phyloP scores from a whole-genome alignment of 495 filamentous ascomycete species.

The Penicillium silybi region DNA sequence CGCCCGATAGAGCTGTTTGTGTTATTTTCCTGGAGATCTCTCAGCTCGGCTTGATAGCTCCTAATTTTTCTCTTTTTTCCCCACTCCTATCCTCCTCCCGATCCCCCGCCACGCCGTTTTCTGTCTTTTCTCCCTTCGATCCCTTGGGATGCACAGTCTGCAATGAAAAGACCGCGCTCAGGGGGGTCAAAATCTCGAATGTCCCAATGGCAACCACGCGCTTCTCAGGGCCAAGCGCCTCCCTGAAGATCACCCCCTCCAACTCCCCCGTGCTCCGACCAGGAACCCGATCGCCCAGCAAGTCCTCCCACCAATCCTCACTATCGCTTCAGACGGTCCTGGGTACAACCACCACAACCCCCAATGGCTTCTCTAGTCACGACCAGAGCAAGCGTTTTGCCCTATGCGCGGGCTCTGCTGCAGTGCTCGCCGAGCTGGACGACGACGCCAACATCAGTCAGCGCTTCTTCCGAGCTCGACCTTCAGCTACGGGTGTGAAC shows the following conservation, averaged over 20 bases:
- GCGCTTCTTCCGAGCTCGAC: constrained; percentile 85
- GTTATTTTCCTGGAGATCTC: background rate
- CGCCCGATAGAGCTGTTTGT: background rate
- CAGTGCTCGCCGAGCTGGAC: constrained; percentile 79
- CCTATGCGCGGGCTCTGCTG: constrained; percentile 89
- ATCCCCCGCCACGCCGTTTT: constrained; percentile 1
- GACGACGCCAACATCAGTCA: constrained; percentile 68
- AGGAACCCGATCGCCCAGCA: constrained; percentile 59
- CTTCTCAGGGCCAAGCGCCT: constrained; percentile 32
- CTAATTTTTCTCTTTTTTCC: background rate
- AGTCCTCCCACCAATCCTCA: constrained; percentile 45
- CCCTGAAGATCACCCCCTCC: constrained; percentile 72
- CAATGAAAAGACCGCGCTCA: constrained; percentile 17
- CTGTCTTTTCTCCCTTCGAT: background rate
- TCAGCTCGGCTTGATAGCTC: background rate
- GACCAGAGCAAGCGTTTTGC: constrained; percentile 70
- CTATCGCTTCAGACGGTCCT: constrained; percentile 79
- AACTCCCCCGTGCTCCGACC: constrained; percentile 69
- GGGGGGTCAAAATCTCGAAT: constrained; percentile 22
- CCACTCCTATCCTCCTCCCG: background rate
- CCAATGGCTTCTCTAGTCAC: constrained; percentile 81
- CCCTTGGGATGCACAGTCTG: constrained; percentile 10
- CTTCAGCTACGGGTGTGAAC: constrained; percentile 67
- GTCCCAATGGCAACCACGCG: constrained; percentile 36
- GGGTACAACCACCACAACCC: constrained; percentile 78